Base-by-base conservation (phyloP, 2,329 filamentous ascomycete species). In the Fusarium sp. region DNA sequence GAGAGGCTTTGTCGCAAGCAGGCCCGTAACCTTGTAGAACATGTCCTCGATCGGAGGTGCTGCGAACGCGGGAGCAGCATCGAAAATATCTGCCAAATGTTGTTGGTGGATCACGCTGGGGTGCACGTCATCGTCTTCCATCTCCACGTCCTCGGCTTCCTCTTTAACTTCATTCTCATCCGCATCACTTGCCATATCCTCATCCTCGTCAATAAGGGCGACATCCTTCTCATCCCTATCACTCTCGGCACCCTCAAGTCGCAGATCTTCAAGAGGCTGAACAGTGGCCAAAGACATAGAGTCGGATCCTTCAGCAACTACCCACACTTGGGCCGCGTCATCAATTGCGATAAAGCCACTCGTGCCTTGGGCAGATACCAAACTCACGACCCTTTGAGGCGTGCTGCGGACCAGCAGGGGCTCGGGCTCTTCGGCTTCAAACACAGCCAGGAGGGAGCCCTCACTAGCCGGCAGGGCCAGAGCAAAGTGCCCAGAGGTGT, bases 271-370 rank as follows among this genome's bases (percentile, higher is more conserved):
- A 34, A 90, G 82, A 13, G 88, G 86, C 73, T 87, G 86, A 6
- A 87, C 86, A 27, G 89, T 81, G 4, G 84, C 80, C 2, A 88
- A 79, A 3, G 85, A 82, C 3, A 83, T 82, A 31, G 88, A 84
- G 61, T 88, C 85, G 34, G 88, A 87, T 73, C 87, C 87, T 76
- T 92, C 88, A 39, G 85, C 83, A 37, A 90, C 77, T 30, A 87
- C 88, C 82, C 89, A 90, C 40, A 97, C 84, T 74, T 93, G 91
- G 13, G 94, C 93, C 0, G 89, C 85, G n/a, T 91, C 87, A 77
- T 97, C 94, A 7, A 97, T 80, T 10, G 91, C 82, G 40, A 96
- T 83, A 78, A 94, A 97, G 6, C 94, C 94, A 47, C 89, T 90
- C 2, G 89, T 88, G 18, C 85, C 86, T 12, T 87, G 83, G 18